Evolutionary conservation across 352 stramenopile genomes (phyloP).

Genomic region (Phytophthora parvispora): DNA sequence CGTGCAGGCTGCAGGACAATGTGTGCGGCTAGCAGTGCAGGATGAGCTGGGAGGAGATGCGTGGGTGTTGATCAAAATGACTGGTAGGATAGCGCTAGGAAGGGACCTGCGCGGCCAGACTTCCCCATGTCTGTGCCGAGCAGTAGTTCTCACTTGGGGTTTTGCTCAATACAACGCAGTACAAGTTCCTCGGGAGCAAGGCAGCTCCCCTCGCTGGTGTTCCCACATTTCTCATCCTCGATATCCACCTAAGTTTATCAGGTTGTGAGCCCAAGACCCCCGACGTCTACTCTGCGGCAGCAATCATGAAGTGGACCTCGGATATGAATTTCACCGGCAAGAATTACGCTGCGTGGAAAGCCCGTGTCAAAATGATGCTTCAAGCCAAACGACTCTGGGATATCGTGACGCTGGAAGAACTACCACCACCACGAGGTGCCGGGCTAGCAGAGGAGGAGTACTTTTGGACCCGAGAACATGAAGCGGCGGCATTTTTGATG

Average conservation of each 20-base stretch:
- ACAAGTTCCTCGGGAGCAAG: no score
- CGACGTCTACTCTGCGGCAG: neutral
- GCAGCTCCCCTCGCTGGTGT: no score
- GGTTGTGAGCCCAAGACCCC: constrained; percentile 3
- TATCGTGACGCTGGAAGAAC: neutral
- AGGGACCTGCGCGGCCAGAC: no score
- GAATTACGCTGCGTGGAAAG: constrained; percentile 19
- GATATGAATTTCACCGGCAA: constrained; percentile 13
- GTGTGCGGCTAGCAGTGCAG: neutral
- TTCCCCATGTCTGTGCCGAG: no score
- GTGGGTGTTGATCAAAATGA: no score
- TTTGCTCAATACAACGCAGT: no score
- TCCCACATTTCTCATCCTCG: no score
- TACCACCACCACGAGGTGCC: neutral
- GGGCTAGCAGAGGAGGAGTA: neutral
- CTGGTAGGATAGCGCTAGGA: no score
- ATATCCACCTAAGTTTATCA: no score
- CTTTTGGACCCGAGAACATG: constrained; percentile 10
- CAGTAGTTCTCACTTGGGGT: no score
- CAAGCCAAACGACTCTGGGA: constrained; percentile 9
- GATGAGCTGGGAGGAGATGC: no score
- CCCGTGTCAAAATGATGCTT: neutral
- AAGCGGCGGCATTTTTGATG: constrained; percentile 10
- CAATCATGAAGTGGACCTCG: constrained; percentile 2
- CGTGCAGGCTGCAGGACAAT: neutral